These are phyloP conservation scores for Epichloe bromicola DNA, from an alignment of 2,329 filamentous ascomycete genomes.

Conservation along the genomic window DNA sequence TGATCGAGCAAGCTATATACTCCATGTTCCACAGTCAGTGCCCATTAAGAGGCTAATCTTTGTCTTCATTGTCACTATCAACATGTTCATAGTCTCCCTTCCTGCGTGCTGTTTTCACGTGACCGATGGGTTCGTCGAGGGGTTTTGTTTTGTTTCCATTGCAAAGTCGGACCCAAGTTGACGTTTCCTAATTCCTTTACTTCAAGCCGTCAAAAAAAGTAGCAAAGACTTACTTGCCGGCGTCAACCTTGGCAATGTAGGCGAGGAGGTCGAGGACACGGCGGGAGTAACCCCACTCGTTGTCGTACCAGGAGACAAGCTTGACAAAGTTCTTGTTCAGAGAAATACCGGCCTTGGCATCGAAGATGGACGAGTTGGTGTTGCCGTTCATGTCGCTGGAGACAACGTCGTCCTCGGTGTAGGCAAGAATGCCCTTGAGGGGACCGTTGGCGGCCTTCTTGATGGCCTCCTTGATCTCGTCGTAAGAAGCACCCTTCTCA, in stretches of 20 bases:
- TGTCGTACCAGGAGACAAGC: constrained; percentile 97
- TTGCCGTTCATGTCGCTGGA: constrained; percentile 90
- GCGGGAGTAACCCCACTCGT: constrained; percentile 99
- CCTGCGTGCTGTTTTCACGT: background rate
- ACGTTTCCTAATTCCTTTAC: background rate
- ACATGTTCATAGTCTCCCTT: background rate
- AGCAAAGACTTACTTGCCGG: constrained; percentile 29
- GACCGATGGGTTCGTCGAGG: background rate
- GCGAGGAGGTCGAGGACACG: constrained; percentile 73
- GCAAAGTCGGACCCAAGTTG: background rate
- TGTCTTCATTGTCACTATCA: constrained; percentile 1
- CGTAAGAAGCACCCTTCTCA: constrained; percentile 79
- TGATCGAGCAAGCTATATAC: constrained; percentile 1
- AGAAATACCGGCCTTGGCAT: constrained; percentile 97
- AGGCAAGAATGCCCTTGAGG: constrained; percentile 83
- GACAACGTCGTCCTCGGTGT: constrained; percentile 96
- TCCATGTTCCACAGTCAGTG: background rate
- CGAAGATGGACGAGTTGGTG: constrained; percentile 91
- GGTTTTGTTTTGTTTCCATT: background rate
- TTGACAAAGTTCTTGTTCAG: constrained; percentile 99
- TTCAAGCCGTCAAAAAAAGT: background rate
- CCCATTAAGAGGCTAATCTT: background rate
- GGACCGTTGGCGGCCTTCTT: constrained; percentile 74
- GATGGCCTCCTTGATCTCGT: constrained; percentile 84
- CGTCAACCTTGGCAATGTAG: constrained; percentile 71